A percentile compares a stretch with the other conserved stretches of the same genome.
Evolutionary conservation across 768 basidiomycete genomes (phyloP).

Genomic region (Calocera cornea): DNA sequence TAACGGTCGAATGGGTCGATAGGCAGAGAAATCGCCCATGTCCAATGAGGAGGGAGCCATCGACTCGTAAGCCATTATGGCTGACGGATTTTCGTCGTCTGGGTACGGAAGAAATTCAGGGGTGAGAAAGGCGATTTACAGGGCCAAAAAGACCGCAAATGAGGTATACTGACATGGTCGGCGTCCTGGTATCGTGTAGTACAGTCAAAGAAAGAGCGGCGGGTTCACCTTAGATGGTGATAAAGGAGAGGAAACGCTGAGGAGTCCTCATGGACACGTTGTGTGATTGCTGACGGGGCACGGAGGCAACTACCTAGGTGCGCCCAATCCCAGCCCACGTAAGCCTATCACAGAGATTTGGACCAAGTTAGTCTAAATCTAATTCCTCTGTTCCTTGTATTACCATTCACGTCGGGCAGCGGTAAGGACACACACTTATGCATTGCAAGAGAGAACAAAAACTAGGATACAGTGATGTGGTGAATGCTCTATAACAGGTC

Average conservation of each 20-base stretch:
- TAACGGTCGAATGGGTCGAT: background rate
- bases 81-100: slow-evolving; percentile 2
- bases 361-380: background rate
- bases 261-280: slow-evolving; percentile 1
- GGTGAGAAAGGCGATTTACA: background rate
- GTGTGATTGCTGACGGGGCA: slow-evolving; percentile 3
- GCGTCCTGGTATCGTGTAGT: background rate
- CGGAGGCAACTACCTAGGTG: background rate
- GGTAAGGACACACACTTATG: background rate
- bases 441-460: background rate
- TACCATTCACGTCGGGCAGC: background rate
- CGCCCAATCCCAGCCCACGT: background rate
- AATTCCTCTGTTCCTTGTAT: background rate
- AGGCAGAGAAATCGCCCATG: background rate
- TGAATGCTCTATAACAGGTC: slow-evolving; percentile 6
- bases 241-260: background rate
- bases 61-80: slow-evolving; percentile 3
- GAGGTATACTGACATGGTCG: background rate
- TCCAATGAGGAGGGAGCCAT: background rate
- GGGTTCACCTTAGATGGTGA: background rate
- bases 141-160: background rate
- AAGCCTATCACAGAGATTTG: background rate
- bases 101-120: slow-evolving; percentile 3
- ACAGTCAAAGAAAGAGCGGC: background rate
- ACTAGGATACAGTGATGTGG: slow-evolving; percentile 4